Evolutionary conservation across 2,329 filamentous ascomycete species (phyloP), one percentile per base, ranked within the genome.

Genomic region (Stemphylium vesicarium): DNA sequence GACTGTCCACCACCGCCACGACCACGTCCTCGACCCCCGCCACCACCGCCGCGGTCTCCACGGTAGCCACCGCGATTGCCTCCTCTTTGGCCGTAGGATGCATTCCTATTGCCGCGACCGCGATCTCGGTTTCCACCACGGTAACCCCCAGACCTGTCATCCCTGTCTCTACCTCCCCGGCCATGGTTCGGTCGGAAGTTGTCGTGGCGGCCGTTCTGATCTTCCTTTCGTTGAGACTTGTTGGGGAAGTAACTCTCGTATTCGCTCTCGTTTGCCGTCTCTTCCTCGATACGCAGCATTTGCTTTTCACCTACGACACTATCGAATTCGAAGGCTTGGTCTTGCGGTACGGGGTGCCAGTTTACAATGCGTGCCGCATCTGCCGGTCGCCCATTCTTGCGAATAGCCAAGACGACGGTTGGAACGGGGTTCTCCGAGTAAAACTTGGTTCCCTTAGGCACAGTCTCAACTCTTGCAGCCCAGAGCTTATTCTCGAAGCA

Each of bases 251-350:
- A 77, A 65, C 82, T 84, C 64, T 90, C 86, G 68, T 86, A 87
- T 58, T 86, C 83, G 59, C 84, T 85, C 65, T 89, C 86, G 20
- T 86, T 74, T 7, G 69, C 61, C 6, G 64, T 65, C 78, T 94
- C 90, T 47, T 87, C 81, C 73, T 96, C 92, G 41, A 98, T 88
- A 1, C 90, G 85, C 46, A 98, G 77, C 60, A 95, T 82, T 13
- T 91, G 85, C 78, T 96, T 96, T 77, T 98, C 93, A 15, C 90
- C 90, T 1, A 98, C 91, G 0, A 85, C 86, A 0, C 90, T 92
- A 59, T 96, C 91, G 66, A 98, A 92, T 5, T 86, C 82, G 68
- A 93, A 86, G 0, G 86, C 82, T 66, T 90, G 85, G 7, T 92
- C 87, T 4, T 84, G 79, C 0, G 88, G 78, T 3, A 96, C 82